Percentiles rank a stretch among this genome's conserved stretches.
Evolutionary conservation across 371 early-diverging fungal species (phyloP).

Genomic region (Batkoa obscura): DNA sequence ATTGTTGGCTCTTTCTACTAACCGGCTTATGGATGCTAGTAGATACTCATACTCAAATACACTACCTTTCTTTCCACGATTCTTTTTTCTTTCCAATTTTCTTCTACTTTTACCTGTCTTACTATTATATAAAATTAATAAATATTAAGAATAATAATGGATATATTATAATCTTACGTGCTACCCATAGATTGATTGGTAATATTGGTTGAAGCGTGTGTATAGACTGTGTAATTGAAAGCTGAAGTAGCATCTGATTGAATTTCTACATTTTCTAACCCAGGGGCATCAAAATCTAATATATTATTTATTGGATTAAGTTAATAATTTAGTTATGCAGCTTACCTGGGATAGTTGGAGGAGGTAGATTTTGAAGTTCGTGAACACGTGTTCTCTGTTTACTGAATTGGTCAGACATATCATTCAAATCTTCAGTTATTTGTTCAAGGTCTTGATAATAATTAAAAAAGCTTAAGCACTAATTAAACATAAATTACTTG

Average conservation of each 20-base stretch:
- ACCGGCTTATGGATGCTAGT: conserved; percentile 28
- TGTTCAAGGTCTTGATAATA: conserved; percentile 17
- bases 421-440: conserved; percentile 46
- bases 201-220: conserved; percentile 29
- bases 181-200: no score
- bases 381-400: conserved; percentile 34
- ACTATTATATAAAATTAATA: conserved; percentile 10
- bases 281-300: conserved; percentile 22
- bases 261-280: conserved; percentile 71
- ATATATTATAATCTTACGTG: no score
- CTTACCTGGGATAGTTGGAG: conserved; percentile 10
- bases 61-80: conserved; percentile 70
- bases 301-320: background rate
- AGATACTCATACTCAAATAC: conserved; percentile 81
- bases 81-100: conserved; percentile 50
- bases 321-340: background rate
- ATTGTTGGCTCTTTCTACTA: background rate
- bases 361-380: conserved; percentile 18
- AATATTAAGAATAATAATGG: no score
- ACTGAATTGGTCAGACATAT: conserved; percentile 44
- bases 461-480: background rate
- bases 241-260: conserved; percentile 83
- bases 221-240: conserved; percentile 62
- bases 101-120: conserved; percentile 50
- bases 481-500: background rate